These are phyloP conservation scores for Salix exigua DNA, from an alignment of 345 rosid species.

Conservation along the genomic window DNA sequence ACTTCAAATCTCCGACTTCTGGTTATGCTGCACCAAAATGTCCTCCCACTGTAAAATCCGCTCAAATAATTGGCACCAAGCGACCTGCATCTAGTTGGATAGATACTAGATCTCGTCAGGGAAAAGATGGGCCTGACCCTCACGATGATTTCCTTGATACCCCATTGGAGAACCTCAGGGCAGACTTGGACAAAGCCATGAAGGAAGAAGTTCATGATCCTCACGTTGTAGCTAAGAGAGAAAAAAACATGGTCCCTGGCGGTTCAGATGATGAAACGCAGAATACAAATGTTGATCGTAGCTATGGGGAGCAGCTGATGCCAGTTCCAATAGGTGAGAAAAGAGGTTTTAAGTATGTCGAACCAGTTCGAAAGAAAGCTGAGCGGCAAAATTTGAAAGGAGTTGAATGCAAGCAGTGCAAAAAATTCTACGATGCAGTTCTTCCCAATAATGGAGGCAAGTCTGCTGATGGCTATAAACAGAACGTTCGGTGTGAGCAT, in stretches of 20 bases:
- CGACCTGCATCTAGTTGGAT: conserved; percentile 71
- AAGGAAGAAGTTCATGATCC: conserved; percentile 28
- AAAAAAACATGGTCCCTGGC: conserved; percentile 19
- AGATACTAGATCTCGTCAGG: conserved; percentile 61
- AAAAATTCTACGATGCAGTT: conserved; percentile 91
- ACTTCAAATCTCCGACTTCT: conserved; percentile 29
- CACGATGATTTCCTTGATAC: conserved; percentile 91
- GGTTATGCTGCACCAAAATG: conserved; percentile 20
- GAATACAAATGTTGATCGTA: conserved; percentile 47
- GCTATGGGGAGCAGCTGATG: conserved; percentile 36
- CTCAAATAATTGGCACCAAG: conserved; percentile 49
- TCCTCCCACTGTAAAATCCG: conserved; percentile 35
- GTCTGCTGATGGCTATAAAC: conserved; percentile 24
- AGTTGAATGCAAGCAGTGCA: conserved; percentile 85
- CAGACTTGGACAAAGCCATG: conserved; percentile 36
- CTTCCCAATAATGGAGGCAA: conserved; percentile 45
- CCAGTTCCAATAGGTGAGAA: conserved; percentile 36
- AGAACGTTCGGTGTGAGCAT: conserved; percentile 69
- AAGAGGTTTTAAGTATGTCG: conserved; percentile 63
- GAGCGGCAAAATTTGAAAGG: conserved; percentile 72
- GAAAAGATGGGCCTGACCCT: conserved; percentile 56
- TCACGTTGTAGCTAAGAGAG: conserved; percentile 16
- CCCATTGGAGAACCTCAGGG: conserved; percentile 60
- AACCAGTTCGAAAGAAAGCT: conserved; percentile 71
- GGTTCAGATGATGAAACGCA: conserved; percentile 70